Evolutionary conservation across 768 basidiomycete species (phyloP).

Genomic region (Boletus insuetus): DNA sequence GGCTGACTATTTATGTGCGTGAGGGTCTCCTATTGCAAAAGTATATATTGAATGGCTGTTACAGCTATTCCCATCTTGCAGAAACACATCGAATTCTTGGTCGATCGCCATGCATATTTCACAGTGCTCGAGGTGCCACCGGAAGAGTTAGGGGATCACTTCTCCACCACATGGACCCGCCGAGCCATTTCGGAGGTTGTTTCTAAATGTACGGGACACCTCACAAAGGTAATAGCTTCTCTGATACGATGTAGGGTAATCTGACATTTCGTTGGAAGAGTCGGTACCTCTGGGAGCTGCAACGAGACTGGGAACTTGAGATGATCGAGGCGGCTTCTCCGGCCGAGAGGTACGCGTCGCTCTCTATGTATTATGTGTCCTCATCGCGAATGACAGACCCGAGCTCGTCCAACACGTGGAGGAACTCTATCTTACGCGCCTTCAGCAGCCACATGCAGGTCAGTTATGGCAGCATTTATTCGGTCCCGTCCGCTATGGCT

Average conservation of each 20-base stretch:
- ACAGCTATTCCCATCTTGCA: constrained; percentile 74
- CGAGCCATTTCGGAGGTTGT: constrained; percentile 52
- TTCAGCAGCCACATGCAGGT: constrained; percentile 79
- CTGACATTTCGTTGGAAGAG: constrained; percentile 45
- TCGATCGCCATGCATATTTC: constrained; percentile 37
- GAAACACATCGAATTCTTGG: constrained; percentile 63
- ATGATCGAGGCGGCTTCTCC: constrained; percentile 48
- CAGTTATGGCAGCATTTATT: constrained; percentile 7
- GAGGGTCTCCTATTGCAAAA: constrained; percentile 1
- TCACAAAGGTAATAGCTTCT: constrained; percentile 51
- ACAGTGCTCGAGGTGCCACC: constrained; percentile 39
- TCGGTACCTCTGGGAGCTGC: constrained; percentile 65
- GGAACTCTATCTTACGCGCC: constrained; percentile 57
- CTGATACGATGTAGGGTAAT: constrained; percentile 3
- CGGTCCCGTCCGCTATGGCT: not conserved
- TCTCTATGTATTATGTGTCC: not conserved
- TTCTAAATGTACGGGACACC: constrained; percentile 54
- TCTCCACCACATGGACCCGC: constrained; percentile 63
- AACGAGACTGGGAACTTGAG: constrained; percentile 74
- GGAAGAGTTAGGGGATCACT: constrained; percentile 53
- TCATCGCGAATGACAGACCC: constrained; percentile 31
- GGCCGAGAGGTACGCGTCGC: constrained; percentile 43
- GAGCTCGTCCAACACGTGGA: constrained; percentile 52
- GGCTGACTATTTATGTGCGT: constrained; percentile 77
- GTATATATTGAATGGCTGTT: constrained; percentile 18